Conservation (phyloP, 768 basidiomycete species). For the Amanita fuliginea region DNA sequence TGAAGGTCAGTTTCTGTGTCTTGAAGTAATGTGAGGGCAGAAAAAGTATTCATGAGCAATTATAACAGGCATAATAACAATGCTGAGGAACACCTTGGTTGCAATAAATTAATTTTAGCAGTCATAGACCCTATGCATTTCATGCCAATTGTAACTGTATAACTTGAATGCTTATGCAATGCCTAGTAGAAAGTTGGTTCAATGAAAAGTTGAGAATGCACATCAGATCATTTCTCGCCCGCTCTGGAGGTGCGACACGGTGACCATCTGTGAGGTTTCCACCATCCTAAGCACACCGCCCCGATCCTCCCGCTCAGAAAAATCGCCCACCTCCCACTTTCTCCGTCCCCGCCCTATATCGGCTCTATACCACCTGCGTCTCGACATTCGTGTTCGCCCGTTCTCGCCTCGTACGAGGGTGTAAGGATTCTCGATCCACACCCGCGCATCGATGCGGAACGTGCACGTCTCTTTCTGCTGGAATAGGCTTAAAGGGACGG, state of each 20-base stretch:
- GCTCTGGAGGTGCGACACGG: background rate
- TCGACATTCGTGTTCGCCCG: background rate
- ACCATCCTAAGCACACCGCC: background rate
- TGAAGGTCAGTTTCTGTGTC: no score
- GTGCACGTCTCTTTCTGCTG: slow-evolving; percentile 1
- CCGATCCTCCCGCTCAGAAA: background rate
- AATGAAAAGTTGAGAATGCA: no score
- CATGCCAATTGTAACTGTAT: no score
- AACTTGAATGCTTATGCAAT: no score
- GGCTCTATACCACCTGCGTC: background rate
- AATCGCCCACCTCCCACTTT: background rate
- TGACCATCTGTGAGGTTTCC: background rate
- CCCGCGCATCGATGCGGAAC: slow-evolving; percentile 2
- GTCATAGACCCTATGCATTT: no score
- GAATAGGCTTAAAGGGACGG: background rate
- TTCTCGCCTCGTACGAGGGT: background rate
- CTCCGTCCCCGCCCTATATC: background rate
- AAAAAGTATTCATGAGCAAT: no score
- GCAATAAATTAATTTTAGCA: no score
- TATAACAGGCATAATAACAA: no score
- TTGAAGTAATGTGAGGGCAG: no score
- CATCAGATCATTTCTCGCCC: background rate
- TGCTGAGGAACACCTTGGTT: no score
- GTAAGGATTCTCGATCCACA: background rate
- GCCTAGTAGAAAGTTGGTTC: no score